Evolutionary conservation across 2,329 filamentous ascomycete species (phyloP), one percentile per base, ranked within the genome.

Genomic region (Tolypocladium guangdongense): DNA sequence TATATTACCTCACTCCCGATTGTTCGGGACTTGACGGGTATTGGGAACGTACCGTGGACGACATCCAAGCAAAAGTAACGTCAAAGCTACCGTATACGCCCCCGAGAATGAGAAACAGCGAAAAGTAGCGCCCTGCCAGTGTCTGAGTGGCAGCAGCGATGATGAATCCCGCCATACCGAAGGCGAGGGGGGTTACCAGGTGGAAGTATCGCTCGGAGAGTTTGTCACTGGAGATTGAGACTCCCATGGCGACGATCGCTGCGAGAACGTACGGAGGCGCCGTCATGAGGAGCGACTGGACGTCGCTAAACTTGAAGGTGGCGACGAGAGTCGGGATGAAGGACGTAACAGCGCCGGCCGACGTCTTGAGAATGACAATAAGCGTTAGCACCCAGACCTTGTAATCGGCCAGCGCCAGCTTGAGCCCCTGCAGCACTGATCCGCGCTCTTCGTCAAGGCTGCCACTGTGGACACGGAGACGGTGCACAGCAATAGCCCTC

Each of bases 281-380:
- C 16, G 24, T 45, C 41, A 45, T 45, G 41, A 45, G 41, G 18
- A 45, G 41, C 41, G 41, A 45, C 41, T 45, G 24, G 24, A 45
- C 41, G 22, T 45, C 41, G 75, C 81, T 49, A 79, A 81, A 54
- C 10, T 48, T 30, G 20, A 56, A 56, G 5, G 52, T 54, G 3
- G 52, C 54, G 6, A 56, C 54, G 10, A 56, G 50, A 14, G 54
- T 54, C 7, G 54, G 54, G 20, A 56, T 51, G 24, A 56, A 56
- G 18, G 54, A 39, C 27, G 54, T 54, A 22, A 57, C 55, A 6
- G 55, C 55, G 7, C 35, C 53, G 11, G 55, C 55, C 3, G 53
- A 57, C 8, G 55, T 57, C 51, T 57, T 57, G 51, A 55, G 48
- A 18, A 57, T 47, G 37, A 57, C 49, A 36, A 57, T 57, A 20